Evolutionary conservation across 306 rosid genomes (phyloP).

Genomic region (Fragaria ananassa): DNA sequence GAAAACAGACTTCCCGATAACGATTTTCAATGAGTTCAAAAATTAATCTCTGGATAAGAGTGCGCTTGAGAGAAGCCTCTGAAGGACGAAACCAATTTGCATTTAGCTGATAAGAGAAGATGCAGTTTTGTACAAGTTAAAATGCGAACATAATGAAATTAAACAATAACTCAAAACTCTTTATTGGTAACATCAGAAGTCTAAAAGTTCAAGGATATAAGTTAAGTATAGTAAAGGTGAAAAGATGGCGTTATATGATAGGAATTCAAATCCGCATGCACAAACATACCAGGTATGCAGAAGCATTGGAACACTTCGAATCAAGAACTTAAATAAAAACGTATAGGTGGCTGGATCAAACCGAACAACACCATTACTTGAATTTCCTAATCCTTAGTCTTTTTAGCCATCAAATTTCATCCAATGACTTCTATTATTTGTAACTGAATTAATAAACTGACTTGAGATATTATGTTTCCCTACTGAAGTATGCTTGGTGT

Average conservation of each 20-base stretch:
- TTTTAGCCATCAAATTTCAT: background rate
- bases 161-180: slow-evolving; percentile 5
- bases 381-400: background rate
- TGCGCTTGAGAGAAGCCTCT: slow-evolving; percentile 90
- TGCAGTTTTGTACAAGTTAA: background rate
- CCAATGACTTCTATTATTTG: background rate
- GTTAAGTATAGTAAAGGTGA: background rate
- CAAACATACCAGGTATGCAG: background rate
- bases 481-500: background rate
- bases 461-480: background rate
- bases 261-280: background rate
- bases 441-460: background rate
- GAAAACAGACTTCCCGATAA: slow-evolving; percentile 41
- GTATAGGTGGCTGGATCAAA: background rate
- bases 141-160: slow-evolving; percentile 2
- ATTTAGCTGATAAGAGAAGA: slow-evolving; percentile 58
- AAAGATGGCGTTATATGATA: background rate
- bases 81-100: slow-evolving; percentile 83
- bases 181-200: background rate
- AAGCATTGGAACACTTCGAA: background rate
- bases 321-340: background rate
- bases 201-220: background rate
- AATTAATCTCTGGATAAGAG: slow-evolving; percentile 76
- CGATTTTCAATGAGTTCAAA: slow-evolving; percentile 61
- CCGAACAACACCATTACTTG: background rate